Base-by-base conservation (phyloP, 1,139 yeast genomes). In the Candida labiduridarum region DNA sequence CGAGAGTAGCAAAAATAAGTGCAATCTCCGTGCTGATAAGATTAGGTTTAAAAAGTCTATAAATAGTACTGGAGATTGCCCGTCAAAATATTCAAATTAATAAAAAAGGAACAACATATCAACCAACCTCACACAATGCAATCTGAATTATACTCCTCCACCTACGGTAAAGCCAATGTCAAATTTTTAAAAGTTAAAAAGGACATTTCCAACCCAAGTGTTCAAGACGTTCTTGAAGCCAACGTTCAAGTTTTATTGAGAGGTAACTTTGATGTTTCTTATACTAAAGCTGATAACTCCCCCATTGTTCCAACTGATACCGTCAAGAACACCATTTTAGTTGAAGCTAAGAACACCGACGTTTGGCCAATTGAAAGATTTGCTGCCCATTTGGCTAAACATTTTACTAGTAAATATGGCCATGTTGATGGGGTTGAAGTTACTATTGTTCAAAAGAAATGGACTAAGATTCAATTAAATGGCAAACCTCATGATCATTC, bases 251-350 rank as follows among this genome's bases (percentile, higher is more conserved):
- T 85, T 22, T 76, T 91, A 52, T 79, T 91, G 53, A 84, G 80
- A 59, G 97, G 97, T 54, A 80, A 78, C 49, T 85, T 91, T 60
- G 96, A 87, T 54, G 71, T 73, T 31, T 84, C 96, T 2, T 91
- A 89, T 74, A 91, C 97, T 48, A 66, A 85, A 55, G 97, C 96
- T 38, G 96, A 91, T 69, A 91, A 91, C 71, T 67, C 89, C 2
- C 80, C 88, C n/a, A 84, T 91, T 62, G 96, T 91, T 45, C 97
- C 97, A 50, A 91, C 97, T 11, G 97, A 91, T 69, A 90, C 97
- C 1, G 92, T 90, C 54, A 91, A 91, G 71, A 91, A 91, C 76
- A 91, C 97, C 50, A 83, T 89, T 56, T 78, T 85, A 66, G 74
- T 91, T 39, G 85, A 89, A 60, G 97, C 96, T 55, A 89, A 88